Evolutionary conservation across 352 stramenopile species (phyloP).

Genomic region (Globisporangium acanthophoron): DNA sequence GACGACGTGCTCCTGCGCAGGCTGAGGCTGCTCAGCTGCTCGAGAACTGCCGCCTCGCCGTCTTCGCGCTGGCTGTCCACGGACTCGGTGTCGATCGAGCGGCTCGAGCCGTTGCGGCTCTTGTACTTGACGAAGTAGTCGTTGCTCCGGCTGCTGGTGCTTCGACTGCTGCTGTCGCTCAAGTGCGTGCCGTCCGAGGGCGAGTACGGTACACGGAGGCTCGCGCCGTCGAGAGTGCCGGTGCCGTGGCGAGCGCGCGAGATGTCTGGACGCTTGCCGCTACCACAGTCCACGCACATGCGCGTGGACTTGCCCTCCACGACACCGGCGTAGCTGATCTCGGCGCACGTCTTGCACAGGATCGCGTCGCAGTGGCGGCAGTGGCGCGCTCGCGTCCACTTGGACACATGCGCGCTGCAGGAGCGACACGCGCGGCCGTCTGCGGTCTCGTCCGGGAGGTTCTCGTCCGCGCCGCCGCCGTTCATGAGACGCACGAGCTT

Average conservation of each 20-base stretch:
- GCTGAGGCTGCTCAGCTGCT: constrained; percentile 9
- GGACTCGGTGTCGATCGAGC: constrained; percentile 26
- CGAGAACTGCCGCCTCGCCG: constrained; percentile 6
- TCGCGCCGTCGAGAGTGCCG: too few species aligned
- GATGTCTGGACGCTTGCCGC: constrained; percentile 5
- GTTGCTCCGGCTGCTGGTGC: background rate
- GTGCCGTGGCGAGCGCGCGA: too few species aligned
- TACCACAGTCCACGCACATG: constrained; percentile 46
- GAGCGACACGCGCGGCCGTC: constrained; percentile 38
- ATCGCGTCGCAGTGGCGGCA: constrained; percentile 59
- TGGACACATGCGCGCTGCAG: constrained; percentile 50
- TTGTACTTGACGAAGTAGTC: background rate
- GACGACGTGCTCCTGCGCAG: constrained; percentile 6
- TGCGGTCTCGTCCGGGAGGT: constrained; percentile 8
- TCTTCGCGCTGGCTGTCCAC: constrained; percentile 21
- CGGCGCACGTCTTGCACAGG: constrained; percentile 56
- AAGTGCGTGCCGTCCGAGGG: background rate
- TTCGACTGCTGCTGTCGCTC: background rate
- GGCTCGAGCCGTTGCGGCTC: constrained; percentile 14
- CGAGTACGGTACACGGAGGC: too few species aligned
- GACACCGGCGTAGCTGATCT: constrained; percentile 29
- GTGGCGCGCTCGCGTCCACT: constrained; percentile 54
- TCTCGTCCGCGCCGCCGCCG: constrained; percentile 7
- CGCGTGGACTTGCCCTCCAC: constrained; percentile 44
- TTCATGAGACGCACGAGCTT: constrained; percentile 49